These are phyloP conservation scores for Dryas alaskensis DNA, from an alignment of 306 rosid species.

Conservation along the genomic window DNA sequence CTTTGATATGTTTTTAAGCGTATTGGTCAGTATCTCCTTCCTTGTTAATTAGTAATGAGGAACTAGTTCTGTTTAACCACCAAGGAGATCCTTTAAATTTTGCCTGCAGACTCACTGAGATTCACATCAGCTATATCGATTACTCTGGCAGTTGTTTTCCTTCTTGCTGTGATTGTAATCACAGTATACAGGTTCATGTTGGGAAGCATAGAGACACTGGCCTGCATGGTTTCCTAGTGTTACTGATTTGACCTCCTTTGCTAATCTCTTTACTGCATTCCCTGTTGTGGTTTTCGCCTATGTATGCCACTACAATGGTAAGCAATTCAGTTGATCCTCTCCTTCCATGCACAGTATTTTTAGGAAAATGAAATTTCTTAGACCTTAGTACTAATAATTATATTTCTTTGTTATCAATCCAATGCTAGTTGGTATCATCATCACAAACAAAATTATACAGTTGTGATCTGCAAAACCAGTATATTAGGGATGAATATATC, in stretches of 20 bases:
- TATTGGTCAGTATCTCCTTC: conserved; percentile 26
- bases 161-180: conserved; percentile 31
- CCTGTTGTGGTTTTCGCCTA: conserved; percentile 39
- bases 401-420: too few relatives aligned
- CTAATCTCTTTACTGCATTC: conserved; percentile 33
- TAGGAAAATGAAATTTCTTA: neutral
- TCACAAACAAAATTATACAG: neutral
- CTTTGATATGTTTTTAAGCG: conserved; percentile 39
- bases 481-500: too few relatives aligned
- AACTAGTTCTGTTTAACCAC: neutral
- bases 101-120: conserved; percentile 38
- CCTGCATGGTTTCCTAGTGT: conserved; percentile 35
- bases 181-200: conserved; percentile 20
- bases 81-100: neutral
- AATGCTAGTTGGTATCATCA: neutral
- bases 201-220: conserved; percentile 22
- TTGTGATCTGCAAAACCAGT: neutral
- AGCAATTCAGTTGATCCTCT: neutral
- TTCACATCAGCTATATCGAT: conserved; percentile 37
- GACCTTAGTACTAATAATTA: too few relatives aligned
- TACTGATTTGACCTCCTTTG: conserved; percentile 30
- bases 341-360: neutral
- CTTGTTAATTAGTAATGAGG: neutral
- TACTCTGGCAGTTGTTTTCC: conserved; percentile 38
- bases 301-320: conserved; percentile 46